Evolutionary conservation across 139 green algal species (phyloP).

Genomic region (Chlamydomonas eustigma): DNA sequence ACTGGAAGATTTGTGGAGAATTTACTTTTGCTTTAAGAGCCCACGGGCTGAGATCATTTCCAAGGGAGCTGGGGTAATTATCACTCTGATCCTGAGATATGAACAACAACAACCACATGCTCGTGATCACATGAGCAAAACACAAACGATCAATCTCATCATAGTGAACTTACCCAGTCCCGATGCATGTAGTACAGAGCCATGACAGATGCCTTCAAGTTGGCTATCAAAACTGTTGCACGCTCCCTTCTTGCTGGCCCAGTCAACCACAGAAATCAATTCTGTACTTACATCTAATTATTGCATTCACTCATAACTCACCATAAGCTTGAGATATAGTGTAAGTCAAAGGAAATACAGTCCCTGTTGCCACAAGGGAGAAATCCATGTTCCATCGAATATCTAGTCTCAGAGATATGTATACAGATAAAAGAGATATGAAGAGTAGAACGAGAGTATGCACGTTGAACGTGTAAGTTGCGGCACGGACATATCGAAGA

Average conservation of each 20-base stretch:
- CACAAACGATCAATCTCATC: neutral
- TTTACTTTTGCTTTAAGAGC: conserved; percentile 13
- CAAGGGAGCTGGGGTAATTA: conserved; percentile 31
- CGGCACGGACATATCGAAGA: neutral
- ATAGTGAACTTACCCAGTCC: conserved; percentile 17
- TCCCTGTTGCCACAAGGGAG: neutral
- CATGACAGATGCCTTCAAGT: conserved; percentile 35
- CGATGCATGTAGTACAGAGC: conserved; percentile 46
- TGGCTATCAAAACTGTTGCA: conserved; percentile 28
- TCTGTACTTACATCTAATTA: no score
- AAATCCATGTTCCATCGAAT: conserved; percentile 9
- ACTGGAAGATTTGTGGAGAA: no score
- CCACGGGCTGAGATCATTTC: conserved; percentile 15
- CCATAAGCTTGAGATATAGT: conserved; percentile 4
- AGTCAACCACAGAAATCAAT: no score
- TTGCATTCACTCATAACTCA: neutral
- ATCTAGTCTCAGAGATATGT: neutral
- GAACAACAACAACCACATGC: neutral
- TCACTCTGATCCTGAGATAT: conserved; percentile 26
- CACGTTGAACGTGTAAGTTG: neutral
- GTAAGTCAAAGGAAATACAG: conserved; percentile 3
- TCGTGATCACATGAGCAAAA: neutral
- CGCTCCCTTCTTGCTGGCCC: conserved; percentile 23
- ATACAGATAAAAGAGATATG: neutral
- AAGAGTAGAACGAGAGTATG: neutral